Conservation (phyloP, 495 filamentous ascomycete species). For the Melanomma pulvis-pyrius region DNA sequence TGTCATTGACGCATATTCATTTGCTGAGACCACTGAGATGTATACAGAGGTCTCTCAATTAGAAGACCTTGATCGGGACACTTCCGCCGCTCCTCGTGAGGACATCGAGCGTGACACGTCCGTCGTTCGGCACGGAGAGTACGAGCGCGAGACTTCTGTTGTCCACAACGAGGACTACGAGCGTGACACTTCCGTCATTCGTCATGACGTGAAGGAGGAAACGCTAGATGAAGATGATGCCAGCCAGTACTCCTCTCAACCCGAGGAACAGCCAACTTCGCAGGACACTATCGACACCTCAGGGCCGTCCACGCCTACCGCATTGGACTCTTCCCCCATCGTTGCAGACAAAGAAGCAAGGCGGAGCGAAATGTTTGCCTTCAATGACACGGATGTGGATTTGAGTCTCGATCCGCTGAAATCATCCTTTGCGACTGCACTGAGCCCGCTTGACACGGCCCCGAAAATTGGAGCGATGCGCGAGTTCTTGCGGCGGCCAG, state of each 20-base stretch:
- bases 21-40: constrained; percentile 73
- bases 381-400: constrained; percentile 43
- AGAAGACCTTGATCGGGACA: constrained; percentile 43
- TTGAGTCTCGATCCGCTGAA: constrained; percentile 43
- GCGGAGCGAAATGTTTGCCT: constrained; percentile 38
- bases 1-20: constrained; percentile 65
- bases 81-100: constrained; percentile 16
- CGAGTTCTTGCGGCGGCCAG: constrained; percentile 59
- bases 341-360: constrained; percentile 15
- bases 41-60: constrained; percentile 43
- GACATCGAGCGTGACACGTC: constrained; percentile 42
- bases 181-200: constrained; percentile 46
- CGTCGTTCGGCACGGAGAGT: constrained; percentile 43
- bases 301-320: constrained; percentile 40
- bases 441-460: constrained; percentile 39
- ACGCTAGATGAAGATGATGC: constrained; percentile 42
- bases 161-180: constrained; percentile 31
- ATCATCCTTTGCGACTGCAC: constrained; percentile 48
- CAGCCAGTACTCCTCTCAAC: constrained; percentile 45
- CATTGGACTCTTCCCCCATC: constrained; percentile 15
- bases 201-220: constrained; percentile 36
- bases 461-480: constrained; percentile 55
- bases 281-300: constrained; percentile 36
- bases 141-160: constrained; percentile 42
- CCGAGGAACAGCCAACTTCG: constrained; percentile 30